Conservation (phyloP, 306 rosid genomes). For the Leucaena leucocephala region DNA sequence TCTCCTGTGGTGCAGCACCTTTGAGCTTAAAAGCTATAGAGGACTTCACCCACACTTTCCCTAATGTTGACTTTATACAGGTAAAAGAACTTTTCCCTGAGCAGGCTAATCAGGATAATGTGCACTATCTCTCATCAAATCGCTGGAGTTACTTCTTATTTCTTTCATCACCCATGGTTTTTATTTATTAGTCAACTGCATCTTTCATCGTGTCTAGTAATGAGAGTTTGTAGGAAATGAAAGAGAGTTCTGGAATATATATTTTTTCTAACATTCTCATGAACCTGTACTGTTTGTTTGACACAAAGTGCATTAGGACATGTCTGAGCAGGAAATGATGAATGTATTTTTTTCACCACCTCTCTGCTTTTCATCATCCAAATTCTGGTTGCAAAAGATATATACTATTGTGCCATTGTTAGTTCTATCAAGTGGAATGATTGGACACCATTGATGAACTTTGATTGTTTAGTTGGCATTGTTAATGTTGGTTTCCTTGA, state of each 20-base stretch:
- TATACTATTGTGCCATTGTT: constrained; percentile 22
- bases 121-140: constrained; percentile 10
- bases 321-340: not conserved
- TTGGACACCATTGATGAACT: constrained; percentile 31
- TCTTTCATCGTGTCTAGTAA: constrained; percentile 16
- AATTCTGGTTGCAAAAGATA: constrained; percentile 11
- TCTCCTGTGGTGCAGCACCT: constrained; percentile 78
- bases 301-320: not conserved
- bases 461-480: constrained; percentile 1
- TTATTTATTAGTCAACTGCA: constrained; percentile 18
- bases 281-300: not conserved
- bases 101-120: constrained; percentile 19
- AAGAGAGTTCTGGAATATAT: constrained; percentile 1
- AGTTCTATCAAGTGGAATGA: constrained; percentile 4
- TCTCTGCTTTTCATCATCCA: not conserved
- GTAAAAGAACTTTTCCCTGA: constrained; percentile 39
- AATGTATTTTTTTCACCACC: not conserved
- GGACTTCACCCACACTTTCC: constrained; percentile 56
- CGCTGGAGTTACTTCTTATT: constrained; percentile 21
- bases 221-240: constrained; percentile 10
- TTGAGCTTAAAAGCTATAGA: constrained; percentile 45
- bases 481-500: constrained; percentile 26
- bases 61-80: constrained; percentile 85
- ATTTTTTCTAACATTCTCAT: constrained; percentile 1
- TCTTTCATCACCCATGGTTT: not conserved